Evolutionary conservation across 345 rosid genomes (phyloP).

Genomic region (Dipteronia sinensis): DNA sequence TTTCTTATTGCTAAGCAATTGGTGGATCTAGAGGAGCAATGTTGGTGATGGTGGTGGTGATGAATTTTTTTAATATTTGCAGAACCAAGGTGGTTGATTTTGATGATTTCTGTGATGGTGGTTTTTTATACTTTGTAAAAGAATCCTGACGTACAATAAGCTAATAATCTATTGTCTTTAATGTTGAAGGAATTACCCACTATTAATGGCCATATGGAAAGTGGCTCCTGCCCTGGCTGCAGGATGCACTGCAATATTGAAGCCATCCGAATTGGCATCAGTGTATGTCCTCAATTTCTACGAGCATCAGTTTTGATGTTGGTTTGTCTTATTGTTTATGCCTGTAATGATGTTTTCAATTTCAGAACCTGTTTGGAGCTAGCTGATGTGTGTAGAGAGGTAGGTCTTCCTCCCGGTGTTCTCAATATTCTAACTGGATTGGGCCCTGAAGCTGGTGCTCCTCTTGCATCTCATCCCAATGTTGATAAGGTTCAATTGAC

Average conservation of each 20-base stretch:
- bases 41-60: neutral
- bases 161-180: conserved; percentile 22
- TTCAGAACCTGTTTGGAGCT: conserved; percentile 97
- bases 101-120: neutral
- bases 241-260: conserved; percentile 88
- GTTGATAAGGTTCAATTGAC: conserved; percentile 78
- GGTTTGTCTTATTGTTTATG: conserved; percentile 1
- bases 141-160: conserved; percentile 1
- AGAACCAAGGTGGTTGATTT: neutral
- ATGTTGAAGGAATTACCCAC: conserved; percentile 86
- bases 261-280: conserved; percentile 89
- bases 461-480: conserved; percentile 85
- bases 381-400: conserved; percentile 86
- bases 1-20: neutral
- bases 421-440: conserved; percentile 90
- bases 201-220: conserved; percentile 95
- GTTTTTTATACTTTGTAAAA: neutral
- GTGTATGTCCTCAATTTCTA: conserved; percentile 50
- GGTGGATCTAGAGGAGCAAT: neutral
- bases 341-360: conserved; percentile 20
- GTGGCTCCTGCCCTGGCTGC: conserved; percentile 99
- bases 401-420: conserved; percentile 94
- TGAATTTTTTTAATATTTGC: neutral
- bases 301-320: conserved; percentile 18
- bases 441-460: conserved; percentile 98